Percentiles rank a stretch among this genome's conserved stretches.
These are phyloP conservation scores for Benincasa hispida DNA, from an alignment of 306 rosid species.

Conservation along the genomic window DNA sequence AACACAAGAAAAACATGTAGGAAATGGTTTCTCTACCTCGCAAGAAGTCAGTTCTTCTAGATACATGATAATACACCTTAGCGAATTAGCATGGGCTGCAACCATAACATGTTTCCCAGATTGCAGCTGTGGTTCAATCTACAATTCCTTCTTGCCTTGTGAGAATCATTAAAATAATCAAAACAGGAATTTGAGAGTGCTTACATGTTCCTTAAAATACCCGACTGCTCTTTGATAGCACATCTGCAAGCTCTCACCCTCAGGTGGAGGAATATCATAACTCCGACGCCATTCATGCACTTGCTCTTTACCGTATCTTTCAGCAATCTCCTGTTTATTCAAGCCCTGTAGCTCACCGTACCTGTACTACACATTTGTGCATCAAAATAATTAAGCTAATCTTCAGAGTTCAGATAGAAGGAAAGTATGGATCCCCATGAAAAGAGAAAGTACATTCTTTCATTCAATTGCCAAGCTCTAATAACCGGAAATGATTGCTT, in stretches of 20 bases:
- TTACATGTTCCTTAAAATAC: conserved; percentile 69
- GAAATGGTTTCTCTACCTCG: conserved; percentile 38
- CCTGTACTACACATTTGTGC: conserved; percentile 21
- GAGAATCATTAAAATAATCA: not conserved
- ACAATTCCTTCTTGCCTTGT: conserved; percentile 15
- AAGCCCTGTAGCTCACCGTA: conserved; percentile 93
- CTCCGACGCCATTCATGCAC: conserved; percentile 97
- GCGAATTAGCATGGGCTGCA: conserved; percentile 92
- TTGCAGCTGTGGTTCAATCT: conserved; percentile 81
- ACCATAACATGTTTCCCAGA: conserved; percentile 92
- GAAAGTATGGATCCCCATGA: not conserved
- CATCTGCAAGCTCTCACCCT: conserved; percentile 98
- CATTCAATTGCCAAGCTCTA: conserved; percentile 81
- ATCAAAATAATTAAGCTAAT: conserved; percentile 6
- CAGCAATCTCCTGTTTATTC: conserved; percentile 93
- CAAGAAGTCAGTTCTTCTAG: conserved; percentile 86
- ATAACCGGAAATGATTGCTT: conserved; percentile 83
- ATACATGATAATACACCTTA: conserved; percentile 93
- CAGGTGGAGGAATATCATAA: conserved; percentile 81
- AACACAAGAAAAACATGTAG: conserved; percentile 6
- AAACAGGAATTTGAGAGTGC: conserved; percentile 1
- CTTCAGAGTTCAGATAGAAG: not conserved
- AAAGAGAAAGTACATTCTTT: conserved; percentile 67
- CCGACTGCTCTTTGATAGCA: conserved; percentile 95
- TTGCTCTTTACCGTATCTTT: conserved; percentile 87